These are phyloP conservation scores for Parietaria judaica DNA, from an alignment of 306 rosid genomes.

Conservation along the genomic window DNA sequence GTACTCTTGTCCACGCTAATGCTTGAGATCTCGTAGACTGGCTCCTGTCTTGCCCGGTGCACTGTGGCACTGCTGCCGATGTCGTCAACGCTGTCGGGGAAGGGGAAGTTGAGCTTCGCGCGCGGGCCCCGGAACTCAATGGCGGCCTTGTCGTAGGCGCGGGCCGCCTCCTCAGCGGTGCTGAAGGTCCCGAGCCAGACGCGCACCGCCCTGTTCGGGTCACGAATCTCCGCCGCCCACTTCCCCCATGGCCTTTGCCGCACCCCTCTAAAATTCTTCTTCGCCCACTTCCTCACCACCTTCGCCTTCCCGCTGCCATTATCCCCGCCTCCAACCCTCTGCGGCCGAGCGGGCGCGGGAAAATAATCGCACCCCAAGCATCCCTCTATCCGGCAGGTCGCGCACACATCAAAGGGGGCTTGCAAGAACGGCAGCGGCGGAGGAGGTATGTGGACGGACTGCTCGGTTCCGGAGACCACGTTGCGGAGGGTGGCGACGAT, in stretches of 20 bases:
- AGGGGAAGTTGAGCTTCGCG: slow-evolving; percentile 81
- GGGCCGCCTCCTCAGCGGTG: slow-evolving; percentile 77
- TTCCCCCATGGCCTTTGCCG: slow-evolving; percentile 96
- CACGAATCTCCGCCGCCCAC: slow-evolving; percentile 92
- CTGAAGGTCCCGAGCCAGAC: slow-evolving; percentile 87
- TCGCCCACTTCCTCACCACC: slow-evolving; percentile 29
- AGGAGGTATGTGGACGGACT: not conserved
- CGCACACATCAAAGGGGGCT: slow-evolving; percentile 25
- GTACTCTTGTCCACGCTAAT: not conserved
- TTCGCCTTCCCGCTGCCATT: not conserved
- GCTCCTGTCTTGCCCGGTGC: not conserved
- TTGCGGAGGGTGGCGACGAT: slow-evolving; percentile 68
- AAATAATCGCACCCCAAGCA: slow-evolving; percentile 59
- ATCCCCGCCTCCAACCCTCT: not conserved
- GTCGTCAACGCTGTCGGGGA: slow-evolving; percentile 21
- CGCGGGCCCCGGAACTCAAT: slow-evolving; percentile 83
- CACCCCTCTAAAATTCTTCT: slow-evolving; percentile 75
- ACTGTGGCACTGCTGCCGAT: not conserved
- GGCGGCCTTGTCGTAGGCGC: slow-evolving; percentile 78
- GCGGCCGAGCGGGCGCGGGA: slow-evolving; percentile 22
- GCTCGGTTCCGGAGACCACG: slow-evolving; percentile 55
- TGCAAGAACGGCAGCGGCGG: too few species aligned
- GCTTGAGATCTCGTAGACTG: slow-evolving; percentile 2
- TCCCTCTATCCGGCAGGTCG: slow-evolving; percentile 39
- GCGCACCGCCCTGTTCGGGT: slow-evolving; percentile 57